A percentile compares a stretch with the other conserved stretches of the same genome.
Conservation (phyloP, 495 filamentous ascomycete genomes). For the Sporormia fimetaria region DNA sequence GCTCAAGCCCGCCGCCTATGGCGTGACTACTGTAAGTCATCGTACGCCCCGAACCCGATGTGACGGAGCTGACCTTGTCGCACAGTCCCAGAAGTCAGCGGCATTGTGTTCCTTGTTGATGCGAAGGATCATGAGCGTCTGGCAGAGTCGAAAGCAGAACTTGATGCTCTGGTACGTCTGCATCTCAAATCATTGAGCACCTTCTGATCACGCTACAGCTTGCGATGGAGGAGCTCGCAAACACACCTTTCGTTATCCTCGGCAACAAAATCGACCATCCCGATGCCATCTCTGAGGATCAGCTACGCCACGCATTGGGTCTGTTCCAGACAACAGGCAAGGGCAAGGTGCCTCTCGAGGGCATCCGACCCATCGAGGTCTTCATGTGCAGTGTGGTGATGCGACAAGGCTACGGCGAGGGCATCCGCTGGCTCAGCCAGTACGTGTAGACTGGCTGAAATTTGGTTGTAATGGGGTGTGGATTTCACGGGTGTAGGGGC, state of each 20-base stretch:
- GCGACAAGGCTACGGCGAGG: conserved; percentile 60
- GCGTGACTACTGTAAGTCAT: conserved; percentile 55
- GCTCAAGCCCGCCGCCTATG: conserved; percentile 95
- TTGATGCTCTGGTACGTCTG: conserved; percentile 71
- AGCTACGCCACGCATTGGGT: conserved; percentile 78
- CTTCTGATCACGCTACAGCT: no score
- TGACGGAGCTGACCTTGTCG: conserved; percentile 36
- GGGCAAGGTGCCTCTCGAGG: conserved; percentile 90
- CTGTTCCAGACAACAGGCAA: conserved; percentile 96
- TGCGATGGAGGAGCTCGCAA: conserved; percentile 38
- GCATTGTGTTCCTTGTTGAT: conserved; percentile 96
- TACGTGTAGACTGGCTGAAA: no score
- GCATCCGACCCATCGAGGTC: conserved; percentile 90
- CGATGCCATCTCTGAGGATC: conserved; percentile 86
- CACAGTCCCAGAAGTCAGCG: conserved; percentile 80
- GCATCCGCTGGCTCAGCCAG: neutral
- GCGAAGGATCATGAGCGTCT: conserved; percentile 93
- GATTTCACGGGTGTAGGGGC: neutral
- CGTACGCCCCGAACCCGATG: neutral
- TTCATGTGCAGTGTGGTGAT: conserved; percentile 99
- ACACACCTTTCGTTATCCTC: conserved; percentile 89
- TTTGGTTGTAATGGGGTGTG: no score
- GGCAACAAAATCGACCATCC: conserved; percentile 99
- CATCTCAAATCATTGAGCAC: no score
- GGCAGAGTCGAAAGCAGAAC: conserved; percentile 86